Conservation (phyloP, 2,329 filamentous ascomycete species). For the Trichoderma semiorbis region DNA sequence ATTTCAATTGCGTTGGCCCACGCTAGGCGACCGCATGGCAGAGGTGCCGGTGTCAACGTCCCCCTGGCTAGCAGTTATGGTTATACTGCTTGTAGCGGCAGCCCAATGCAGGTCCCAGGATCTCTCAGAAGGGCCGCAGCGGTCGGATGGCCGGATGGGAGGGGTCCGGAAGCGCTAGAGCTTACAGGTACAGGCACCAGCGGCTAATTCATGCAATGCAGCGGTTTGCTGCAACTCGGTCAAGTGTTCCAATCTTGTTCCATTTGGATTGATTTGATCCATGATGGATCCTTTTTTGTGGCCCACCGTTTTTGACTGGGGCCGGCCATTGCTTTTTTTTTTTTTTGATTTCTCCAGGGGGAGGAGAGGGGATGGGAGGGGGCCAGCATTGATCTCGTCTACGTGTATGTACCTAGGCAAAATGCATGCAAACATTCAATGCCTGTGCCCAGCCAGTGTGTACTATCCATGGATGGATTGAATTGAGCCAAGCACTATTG, state of each 20-base stretch:
- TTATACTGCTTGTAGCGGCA: neutral
- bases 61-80: neutral
- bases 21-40: neutral
- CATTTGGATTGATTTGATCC: neutral
- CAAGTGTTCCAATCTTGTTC: neutral
- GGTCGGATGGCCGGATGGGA: slow-evolving; percentile 14
- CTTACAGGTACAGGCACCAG: slow-evolving; percentile 11
- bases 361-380: too few species aligned
- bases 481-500: neutral
- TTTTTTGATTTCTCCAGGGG: neutral
- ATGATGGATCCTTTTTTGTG: neutral
- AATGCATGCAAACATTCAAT: neutral
- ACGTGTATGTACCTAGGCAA: neutral
- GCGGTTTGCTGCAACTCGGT: neutral
- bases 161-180: slow-evolving; percentile 13
- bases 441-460: neutral
- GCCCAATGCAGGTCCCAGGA: slow-evolving; percentile 8
- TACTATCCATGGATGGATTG: too few species aligned
- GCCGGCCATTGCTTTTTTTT: neutral
- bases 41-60: neutral
- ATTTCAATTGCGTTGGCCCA: neutral
- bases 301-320: neutral
- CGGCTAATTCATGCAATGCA: slow-evolving; percentile 13
- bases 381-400: neutral
- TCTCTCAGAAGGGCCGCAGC: neutral